phyloP scores from a whole-genome alignment of 2,329 filamentous ascomycete genomes.

The Colletotrichum tropicale region DNA sequence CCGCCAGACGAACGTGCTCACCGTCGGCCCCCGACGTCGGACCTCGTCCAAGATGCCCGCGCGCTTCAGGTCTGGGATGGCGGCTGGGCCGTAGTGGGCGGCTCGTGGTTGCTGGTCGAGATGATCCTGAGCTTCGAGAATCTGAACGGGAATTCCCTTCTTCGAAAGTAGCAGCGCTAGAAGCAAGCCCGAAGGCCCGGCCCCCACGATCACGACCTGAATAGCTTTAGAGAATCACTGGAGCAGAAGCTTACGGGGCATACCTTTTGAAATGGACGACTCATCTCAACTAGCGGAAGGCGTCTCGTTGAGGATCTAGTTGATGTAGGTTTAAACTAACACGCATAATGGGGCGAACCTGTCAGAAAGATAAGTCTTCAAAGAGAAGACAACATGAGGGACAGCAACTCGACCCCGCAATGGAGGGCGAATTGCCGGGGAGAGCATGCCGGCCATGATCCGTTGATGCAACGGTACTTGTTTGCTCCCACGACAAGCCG shows the following conservation, averaged over 20 bases:
- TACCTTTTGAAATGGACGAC: slow-evolving; percentile 6
- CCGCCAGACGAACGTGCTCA: slow-evolving; percentile 45
- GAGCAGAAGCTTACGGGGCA: neutral
- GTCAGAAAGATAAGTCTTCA: neutral
- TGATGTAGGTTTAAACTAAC: neutral
- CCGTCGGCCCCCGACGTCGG: slow-evolving; percentile 38
- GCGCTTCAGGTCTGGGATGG: slow-evolving; percentile 61
- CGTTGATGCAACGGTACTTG: neutral
- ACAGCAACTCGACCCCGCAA: neutral
- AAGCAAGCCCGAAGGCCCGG: slow-evolving; percentile 53
- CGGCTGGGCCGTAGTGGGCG: slow-evolving; percentile 64
- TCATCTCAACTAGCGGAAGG: neutral
- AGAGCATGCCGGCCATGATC: neutral
- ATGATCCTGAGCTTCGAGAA: slow-evolving; percentile 58
- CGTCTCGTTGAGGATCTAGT: neutral
- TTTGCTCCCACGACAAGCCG: neutral
- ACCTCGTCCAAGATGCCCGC: slow-evolving; percentile 60
- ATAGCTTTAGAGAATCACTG: neutral
- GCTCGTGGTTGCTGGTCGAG: slow-evolving; percentile 66
- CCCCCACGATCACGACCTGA: slow-evolving; percentile 46
- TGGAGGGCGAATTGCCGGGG: neutral
- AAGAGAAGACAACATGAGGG: neutral
- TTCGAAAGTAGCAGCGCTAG: slow-evolving; percentile 57
- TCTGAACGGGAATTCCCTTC: slow-evolving; percentile 54
- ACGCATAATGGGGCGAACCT: neutral